These are phyloP conservation scores for Berkeleyomyces basicola DNA, from an alignment of 2,329 filamentous ascomycete genomes.

Conservation along the genomic window DNA sequence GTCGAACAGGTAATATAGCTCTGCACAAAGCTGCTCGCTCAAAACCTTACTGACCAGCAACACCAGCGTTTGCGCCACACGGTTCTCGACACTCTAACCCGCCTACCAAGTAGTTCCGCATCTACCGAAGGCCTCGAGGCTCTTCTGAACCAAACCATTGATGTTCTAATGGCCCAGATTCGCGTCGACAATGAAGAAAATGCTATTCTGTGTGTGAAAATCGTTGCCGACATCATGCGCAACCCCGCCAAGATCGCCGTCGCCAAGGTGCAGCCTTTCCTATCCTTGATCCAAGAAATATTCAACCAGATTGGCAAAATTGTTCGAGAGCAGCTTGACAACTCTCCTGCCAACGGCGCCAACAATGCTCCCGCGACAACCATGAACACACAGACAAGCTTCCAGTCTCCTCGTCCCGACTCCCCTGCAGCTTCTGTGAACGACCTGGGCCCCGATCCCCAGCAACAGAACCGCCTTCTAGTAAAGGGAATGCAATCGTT, in stretches of 20 bases:
- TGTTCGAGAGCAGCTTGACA: slow-evolving; percentile 89
- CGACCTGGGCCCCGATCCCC: slow-evolving; percentile 66
- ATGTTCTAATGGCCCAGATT: slow-evolving; percentile 76
- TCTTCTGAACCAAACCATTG: slow-evolving; percentile 76
- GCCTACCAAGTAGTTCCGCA: slow-evolving; percentile 54
- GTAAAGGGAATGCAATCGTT: slow-evolving; percentile 96
- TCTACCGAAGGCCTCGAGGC: slow-evolving; percentile 71
- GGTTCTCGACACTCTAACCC: slow-evolving; percentile 85
- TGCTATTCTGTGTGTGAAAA: slow-evolving; percentile 95
- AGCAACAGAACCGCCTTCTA: slow-evolving; percentile 65
- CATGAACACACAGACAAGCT: slow-evolving; percentile 45
- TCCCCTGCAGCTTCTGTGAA: slow-evolving; percentile 72
- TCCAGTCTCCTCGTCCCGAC: slow-evolving; percentile 75
- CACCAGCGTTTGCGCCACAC: slow-evolving; percentile 73
- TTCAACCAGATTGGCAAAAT: slow-evolving; percentile 91
- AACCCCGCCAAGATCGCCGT: slow-evolving; percentile 71
- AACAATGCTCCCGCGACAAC: slow-evolving; percentile 42
- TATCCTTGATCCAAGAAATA: slow-evolving; percentile 84
- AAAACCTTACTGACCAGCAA: slow-evolving; percentile 14
- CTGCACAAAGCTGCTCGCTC: neutral
- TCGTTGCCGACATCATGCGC: slow-evolving; percentile 88
- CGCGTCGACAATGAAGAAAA: slow-evolving; percentile 95
- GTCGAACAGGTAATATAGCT: slow-evolving; percentile 54
- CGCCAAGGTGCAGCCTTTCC: slow-evolving; percentile 71
- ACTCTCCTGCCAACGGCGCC: slow-evolving; percentile 40